Evolutionary conservation across 371 early-diverging fungal genomes (phyloP).

Genomic region (Capillidium heterosporum): DNA sequence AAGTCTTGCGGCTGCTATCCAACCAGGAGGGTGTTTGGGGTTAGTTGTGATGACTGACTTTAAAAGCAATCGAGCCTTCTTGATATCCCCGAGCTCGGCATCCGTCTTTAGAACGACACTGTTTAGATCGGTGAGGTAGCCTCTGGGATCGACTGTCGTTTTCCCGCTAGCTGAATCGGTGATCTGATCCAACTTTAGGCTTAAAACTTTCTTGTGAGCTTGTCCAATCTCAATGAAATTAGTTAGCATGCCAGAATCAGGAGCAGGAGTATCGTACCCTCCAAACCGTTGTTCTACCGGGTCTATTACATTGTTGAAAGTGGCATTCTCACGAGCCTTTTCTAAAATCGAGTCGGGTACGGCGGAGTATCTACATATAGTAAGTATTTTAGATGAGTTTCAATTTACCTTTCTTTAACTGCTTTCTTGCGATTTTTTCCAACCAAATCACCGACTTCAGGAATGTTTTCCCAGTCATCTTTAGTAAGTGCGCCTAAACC

Average conservation of each 20-base stretch:
- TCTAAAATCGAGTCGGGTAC: constrained; percentile 72
- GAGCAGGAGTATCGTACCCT: constrained; percentile 26
- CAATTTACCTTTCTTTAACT: constrained; percentile 15
- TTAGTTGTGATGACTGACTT: constrained; percentile 81
- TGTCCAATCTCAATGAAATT: constrained; percentile 85
- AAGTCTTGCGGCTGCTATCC: constrained; percentile 94
- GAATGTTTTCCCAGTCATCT: constrained; percentile 82
- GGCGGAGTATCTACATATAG: constrained; percentile 49
- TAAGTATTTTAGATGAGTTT: constrained; percentile 1
- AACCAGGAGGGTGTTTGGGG: constrained; percentile 88
- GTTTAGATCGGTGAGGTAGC: constrained; percentile 84
- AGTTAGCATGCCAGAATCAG: constrained; percentile 40
- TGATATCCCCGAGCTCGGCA: constrained; percentile 83
- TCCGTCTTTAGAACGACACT: constrained; percentile 62
- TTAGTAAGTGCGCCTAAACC: constrained; percentile 51
- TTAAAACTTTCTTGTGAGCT: constrained; percentile 79
- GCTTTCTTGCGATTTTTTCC: constrained; percentile 56
- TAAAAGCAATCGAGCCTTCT: constrained; percentile 73
- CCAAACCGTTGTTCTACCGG: constrained; percentile 22
- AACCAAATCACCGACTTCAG: constrained; percentile 82
- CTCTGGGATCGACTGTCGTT: constrained; percentile 79
- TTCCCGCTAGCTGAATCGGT: constrained; percentile 53
- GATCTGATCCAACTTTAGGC: constrained; percentile 73
- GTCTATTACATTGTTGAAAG: constrained; percentile 35
- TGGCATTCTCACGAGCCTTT: constrained; percentile 31